Percentiles rank a stretch among this genome's conserved stretches.
These are phyloP conservation scores for Ustilago crameri DNA, from an alignment of 1,284 basidiomycete species.

Conservation along the genomic window DNA sequence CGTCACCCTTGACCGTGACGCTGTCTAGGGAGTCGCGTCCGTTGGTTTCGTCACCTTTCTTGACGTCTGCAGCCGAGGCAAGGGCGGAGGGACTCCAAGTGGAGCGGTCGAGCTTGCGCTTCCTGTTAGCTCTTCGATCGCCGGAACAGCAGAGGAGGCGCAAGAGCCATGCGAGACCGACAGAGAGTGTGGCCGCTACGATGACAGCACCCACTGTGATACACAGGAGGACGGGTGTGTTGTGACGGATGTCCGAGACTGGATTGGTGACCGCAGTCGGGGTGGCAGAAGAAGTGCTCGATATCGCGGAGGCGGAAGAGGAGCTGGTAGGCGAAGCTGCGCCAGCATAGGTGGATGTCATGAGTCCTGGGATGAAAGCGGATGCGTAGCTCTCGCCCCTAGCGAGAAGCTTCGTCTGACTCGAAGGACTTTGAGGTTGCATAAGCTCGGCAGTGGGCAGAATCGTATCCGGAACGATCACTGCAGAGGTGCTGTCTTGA, in stretches of 20 bases:
- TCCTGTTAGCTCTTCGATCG: constrained; percentile 20
- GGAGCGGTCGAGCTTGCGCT: constrained; percentile 23
- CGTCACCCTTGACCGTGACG: constrained; percentile 24
- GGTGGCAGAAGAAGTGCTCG: background rate
- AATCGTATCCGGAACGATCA: too few species aligned
- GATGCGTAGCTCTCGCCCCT: constrained; percentile 4
- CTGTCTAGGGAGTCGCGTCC: constrained; percentile 25
- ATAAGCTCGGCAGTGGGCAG: too few species aligned
- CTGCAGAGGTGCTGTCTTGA: too few species aligned
- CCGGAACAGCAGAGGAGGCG: constrained; percentile 35
- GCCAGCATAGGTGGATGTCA: background rate
- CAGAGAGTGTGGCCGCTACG: constrained; percentile 31
- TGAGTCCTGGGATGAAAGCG: constrained; percentile 10
- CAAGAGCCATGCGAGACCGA: constrained; percentile 47
- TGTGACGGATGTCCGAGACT: constrained; percentile 35
- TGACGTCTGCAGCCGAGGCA: background rate
- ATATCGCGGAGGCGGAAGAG: constrained; percentile 17
- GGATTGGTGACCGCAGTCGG: constrained; percentile 11
- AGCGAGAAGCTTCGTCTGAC: background rate
- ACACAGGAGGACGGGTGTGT: constrained; percentile 42
- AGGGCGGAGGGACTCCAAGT: constrained; percentile 29
- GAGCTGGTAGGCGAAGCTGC: background rate
- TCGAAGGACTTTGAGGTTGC: too few species aligned
- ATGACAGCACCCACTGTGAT: constrained; percentile 51
- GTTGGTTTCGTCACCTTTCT: background rate